A percentile compares a stretch with the other conserved stretches of the same genome.
Conservation (phyloP, 1,284 basidiomycete species). For the Testicularia cyperi region DNA sequence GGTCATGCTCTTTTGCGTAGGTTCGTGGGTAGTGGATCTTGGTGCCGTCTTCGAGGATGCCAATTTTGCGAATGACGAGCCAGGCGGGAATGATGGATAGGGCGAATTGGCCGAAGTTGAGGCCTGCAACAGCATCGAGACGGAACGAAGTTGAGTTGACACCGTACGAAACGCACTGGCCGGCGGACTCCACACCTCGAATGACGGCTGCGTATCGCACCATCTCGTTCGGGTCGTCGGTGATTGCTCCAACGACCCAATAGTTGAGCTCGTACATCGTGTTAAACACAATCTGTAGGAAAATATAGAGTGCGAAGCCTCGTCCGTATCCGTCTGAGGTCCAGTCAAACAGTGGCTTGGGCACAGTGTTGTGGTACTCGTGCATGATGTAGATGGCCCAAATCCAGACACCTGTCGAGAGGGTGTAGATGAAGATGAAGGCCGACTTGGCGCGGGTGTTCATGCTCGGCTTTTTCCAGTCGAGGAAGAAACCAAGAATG, state of each 20-base stretch:
- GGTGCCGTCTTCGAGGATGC: slow-evolving; percentile 37
- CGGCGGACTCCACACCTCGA: slow-evolving; percentile 52
- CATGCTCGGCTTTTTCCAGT: slow-evolving; percentile 43
- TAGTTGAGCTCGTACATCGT: slow-evolving; percentile 54
- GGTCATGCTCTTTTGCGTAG: slow-evolving; percentile 35
- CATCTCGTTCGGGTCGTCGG: slow-evolving; percentile 45
- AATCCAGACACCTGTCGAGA: slow-evolving; percentile 52
- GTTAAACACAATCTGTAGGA: slow-evolving; percentile 53
- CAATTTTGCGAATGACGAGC: slow-evolving; percentile 51
- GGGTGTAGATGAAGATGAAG: slow-evolving; percentile 43
- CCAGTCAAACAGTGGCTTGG: slow-evolving; percentile 52
- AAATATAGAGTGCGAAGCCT: slow-evolving; percentile 53
- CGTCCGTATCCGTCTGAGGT: slow-evolving; percentile 41
- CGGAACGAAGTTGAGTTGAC: slow-evolving; percentile 49
- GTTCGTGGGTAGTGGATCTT: slow-evolving; percentile 37
- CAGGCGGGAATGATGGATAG: slow-evolving; percentile 46
- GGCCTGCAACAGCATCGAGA: slow-evolving; percentile 45
- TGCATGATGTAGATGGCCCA: slow-evolving; percentile 58
- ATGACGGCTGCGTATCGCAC: slow-evolving; percentile 53
- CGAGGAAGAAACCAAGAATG: slow-evolving; percentile 58
- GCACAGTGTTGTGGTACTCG: slow-evolving; percentile 26
- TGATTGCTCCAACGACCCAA: slow-evolving; percentile 41
- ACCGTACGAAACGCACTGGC: slow-evolving; percentile 55
- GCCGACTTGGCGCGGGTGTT: slow-evolving; percentile 47
- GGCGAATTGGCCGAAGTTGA: slow-evolving; percentile 55